phyloP scores from a whole-genome alignment of 176 grass and related monocot genomes.

The Lolium perenne region DNA sequence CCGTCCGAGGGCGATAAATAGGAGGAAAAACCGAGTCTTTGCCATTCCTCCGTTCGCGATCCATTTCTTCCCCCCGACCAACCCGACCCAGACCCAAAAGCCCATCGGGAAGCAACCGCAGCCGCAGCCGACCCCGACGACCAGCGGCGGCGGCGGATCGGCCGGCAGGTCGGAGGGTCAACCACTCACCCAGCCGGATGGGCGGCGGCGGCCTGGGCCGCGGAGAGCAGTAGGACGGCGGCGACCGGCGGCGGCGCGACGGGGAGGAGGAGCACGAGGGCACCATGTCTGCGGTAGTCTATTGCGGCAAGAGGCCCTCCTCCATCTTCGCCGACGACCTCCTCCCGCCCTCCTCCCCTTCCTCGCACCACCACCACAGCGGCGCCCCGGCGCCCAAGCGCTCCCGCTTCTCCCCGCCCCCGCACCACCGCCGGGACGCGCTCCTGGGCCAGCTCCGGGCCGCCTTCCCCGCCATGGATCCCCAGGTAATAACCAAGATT shows the following conservation, averaged over 20 bases:
- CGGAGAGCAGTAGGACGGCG: constrained; percentile 47
- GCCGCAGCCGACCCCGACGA: neutral
- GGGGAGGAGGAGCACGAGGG: constrained; percentile 24
- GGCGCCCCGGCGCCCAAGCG: constrained; percentile 54
- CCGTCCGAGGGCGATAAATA: constrained; percentile 5
- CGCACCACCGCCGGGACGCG: constrained; percentile 51
- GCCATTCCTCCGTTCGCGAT: neutral
- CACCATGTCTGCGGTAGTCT: constrained; percentile 98
- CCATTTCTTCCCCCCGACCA: neutral
- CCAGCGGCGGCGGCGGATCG: constrained; percentile 16
- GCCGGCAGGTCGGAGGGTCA: neutral
- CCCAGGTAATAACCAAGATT: constrained; percentile 48
- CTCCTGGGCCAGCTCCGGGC: constrained; percentile 54
- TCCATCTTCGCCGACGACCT: constrained; percentile 94
- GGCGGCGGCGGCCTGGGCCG: constrained; percentile 37
- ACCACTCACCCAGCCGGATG: constrained; percentile 15
- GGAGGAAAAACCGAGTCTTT: too few species aligned
- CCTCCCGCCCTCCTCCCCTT: constrained; percentile 62
- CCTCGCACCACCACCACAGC: constrained; percentile 37
- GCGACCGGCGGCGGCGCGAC: constrained; percentile 34
- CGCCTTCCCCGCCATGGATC: constrained; percentile 83
- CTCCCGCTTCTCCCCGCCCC: constrained; percentile 61
- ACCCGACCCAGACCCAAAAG: neutral
- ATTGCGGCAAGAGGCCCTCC: constrained; percentile 96
- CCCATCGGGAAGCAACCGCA: constrained; percentile 3